Evolutionary conservation across 768 basidiomycete genomes (phyloP).

Genomic region (Rhodosporidiobolus sp.): DNA sequence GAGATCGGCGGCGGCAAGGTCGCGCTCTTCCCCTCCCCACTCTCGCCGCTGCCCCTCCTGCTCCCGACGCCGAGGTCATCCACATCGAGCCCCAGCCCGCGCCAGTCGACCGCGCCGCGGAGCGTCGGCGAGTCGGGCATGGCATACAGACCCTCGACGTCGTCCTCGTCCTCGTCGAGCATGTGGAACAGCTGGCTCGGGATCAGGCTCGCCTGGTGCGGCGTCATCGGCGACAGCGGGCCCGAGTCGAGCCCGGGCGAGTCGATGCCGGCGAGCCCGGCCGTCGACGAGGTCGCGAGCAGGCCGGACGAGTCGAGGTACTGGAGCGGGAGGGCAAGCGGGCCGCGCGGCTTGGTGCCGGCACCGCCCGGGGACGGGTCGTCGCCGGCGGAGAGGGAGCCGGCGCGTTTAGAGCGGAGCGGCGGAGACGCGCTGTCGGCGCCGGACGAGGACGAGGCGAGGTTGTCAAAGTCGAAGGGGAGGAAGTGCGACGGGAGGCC

Average conservation of each 20-base stretch:
- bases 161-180: slow-evolving; percentile 46
- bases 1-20: background rate
- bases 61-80: slow-evolving; percentile 5
- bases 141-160: slow-evolving; percentile 29
- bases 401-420: background rate
- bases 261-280: background rate
- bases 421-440: background rate
- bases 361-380: slow-evolving; percentile 11
- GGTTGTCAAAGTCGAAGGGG: slow-evolving; percentile 37
- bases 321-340: slow-evolving; percentile 38
- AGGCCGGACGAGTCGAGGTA: slow-evolving; percentile 41
- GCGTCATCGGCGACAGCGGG: slow-evolving; percentile 45
- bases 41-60: slow-evolving; percentile 7
- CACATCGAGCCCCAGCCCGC: slow-evolving; percentile 28
- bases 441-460: slow-evolving; percentile 4
- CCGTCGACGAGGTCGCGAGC: slow-evolving; percentile 8
- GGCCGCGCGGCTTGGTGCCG: background rate
- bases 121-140: slow-evolving; percentile 38
- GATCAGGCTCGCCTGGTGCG: slow-evolving; percentile 45
- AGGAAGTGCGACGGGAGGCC: slow-evolving; percentile 29
- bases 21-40: background rate
- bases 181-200: slow-evolving; percentile 45
- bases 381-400: background rate
- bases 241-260: slow-evolving; percentile 29
- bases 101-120: slow-evolving; percentile 27